A percentile compares a stretch with the other conserved stretches of the same genome.
Conservation (phyloP, 2,329 filamentous ascomycete genomes). For the Drechslera avenae region DNA sequence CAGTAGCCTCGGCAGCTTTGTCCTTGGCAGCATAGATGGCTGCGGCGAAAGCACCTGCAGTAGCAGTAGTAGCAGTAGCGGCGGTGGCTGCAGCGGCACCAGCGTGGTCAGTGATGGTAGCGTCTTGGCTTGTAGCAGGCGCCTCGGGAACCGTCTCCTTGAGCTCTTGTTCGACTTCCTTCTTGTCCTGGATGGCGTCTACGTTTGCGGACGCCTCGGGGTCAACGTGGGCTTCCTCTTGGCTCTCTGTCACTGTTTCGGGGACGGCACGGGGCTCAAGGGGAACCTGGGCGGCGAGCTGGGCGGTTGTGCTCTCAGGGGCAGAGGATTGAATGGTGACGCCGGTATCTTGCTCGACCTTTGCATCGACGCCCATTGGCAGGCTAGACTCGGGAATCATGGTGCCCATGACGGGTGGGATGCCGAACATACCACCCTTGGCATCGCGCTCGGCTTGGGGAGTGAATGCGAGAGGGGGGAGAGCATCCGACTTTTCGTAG, state of each 20-base stretch:
- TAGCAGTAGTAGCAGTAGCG: constrained; percentile 50
- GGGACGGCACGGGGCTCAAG: constrained; percentile 55
- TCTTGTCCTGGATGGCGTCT: constrained; percentile 73
- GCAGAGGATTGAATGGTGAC: constrained; percentile 51
- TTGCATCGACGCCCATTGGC: constrained; percentile 63
- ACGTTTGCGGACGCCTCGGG: constrained; percentile 72
- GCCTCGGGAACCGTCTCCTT: constrained; percentile 66
- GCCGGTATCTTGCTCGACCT: constrained; percentile 46
- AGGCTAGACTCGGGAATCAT: constrained; percentile 84
- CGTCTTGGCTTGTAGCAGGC: constrained; percentile 36
- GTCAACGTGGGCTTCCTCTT: constrained; percentile 65
- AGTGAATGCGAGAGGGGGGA: constrained; percentile 53
- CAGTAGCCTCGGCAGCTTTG: constrained; percentile 45
- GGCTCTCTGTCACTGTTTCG: constrained; percentile 72
- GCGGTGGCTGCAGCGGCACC: constrained; percentile 26
- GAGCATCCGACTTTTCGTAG: constrained; percentile 78
- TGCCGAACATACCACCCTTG: constrained; percentile 52
- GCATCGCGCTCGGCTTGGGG: constrained; percentile 51
- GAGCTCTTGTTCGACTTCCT: constrained; percentile 71
- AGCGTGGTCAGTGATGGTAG: constrained; percentile 18
- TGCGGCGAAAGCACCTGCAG: constrained; percentile 47
- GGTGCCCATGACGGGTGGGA: constrained; percentile 60
- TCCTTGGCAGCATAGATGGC: constrained; percentile 41
- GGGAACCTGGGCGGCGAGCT: constrained; percentile 54
- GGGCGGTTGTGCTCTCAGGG: constrained; percentile 53